Conservation (phyloP, 306 rosid genomes). For the Begonia masoniana region DNA sequence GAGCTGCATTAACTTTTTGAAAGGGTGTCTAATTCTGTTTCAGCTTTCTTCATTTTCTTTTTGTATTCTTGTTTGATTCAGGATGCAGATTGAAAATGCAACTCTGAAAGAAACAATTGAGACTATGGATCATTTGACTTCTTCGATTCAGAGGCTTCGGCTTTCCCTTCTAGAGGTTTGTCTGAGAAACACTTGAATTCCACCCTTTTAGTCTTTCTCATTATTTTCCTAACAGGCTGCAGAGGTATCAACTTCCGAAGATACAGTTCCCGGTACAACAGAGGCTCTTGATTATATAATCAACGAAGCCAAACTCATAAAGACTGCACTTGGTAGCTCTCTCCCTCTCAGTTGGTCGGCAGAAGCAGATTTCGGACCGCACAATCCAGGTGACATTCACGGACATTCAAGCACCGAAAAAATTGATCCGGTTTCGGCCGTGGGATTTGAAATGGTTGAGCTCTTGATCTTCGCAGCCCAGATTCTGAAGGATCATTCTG, state of each 20-base stretch:
- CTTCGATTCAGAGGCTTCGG: conserved; percentile 70
- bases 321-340: conserved; percentile 89
- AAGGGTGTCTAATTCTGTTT: no score
- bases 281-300: conserved; percentile 42
- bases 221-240: conserved; percentile 31
- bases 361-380: conserved; percentile 29
- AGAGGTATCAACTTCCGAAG: conserved; percentile 33
- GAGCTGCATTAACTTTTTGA: no score
- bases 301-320: conserved; percentile 61
- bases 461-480: conserved; percentile 70
- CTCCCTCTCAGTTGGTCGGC: conserved; percentile 84
- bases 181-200: not conserved
- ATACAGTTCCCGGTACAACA: conserved; percentile 19
- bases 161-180: conserved; percentile 61
- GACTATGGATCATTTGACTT: conserved; percentile 58
- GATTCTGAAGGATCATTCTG: conserved; percentile 31
- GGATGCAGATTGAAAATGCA: conserved; percentile 80
- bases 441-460: conserved; percentile 96
- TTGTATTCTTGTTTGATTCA: conserved; percentile 11
- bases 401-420: conserved; percentile 37
- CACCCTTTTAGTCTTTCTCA: no score
- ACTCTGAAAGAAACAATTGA: conserved; percentile 81
- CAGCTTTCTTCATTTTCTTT: no score
- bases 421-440: conserved; percentile 60
- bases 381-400: conserved; percentile 15